Conservation (phyloP, 805 yeast genomes). For the Candida manassasensis region DNA sequence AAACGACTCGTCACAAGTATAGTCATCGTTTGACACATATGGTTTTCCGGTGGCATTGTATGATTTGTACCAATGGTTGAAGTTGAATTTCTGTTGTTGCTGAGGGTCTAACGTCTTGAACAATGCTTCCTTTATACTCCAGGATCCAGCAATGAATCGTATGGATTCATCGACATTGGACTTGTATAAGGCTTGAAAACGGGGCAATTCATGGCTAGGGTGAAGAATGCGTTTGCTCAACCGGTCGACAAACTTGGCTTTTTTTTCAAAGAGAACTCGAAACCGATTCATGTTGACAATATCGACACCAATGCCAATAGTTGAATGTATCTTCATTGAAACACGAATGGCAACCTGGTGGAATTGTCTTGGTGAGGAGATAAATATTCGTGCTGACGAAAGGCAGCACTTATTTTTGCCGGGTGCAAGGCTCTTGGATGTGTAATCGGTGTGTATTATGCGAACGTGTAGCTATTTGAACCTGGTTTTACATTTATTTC, state of each 20-base stretch:
- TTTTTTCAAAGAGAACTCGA: slow-evolving; percentile 30
- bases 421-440: too few species aligned
- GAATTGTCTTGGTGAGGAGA: too few species aligned
- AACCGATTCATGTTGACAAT: slow-evolving; percentile 47
- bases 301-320: slow-evolving; percentile 55
- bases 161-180: slow-evolving; percentile 22
- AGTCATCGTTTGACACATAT: slow-evolving; percentile 26
- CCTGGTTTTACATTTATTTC: too few species aligned
- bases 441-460: too few species aligned
- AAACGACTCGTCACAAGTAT: slow-evolving; percentile 41
- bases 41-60: slow-evolving; percentile 44
- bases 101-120: slow-evolving; percentile 50
- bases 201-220: slow-evolving; percentile 36
- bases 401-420: too few species aligned
- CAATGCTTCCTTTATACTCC: slow-evolving; percentile 77
- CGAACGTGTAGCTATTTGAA: too few species aligned
- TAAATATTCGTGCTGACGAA: too few species aligned
- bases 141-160: slow-evolving; percentile 46
- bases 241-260: slow-evolving; percentile 31
- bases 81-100: slow-evolving; percentile 50
- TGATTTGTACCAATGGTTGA: slow-evolving; percentile 56
- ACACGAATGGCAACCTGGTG: too few species aligned
- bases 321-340: too few species aligned
- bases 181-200: slow-evolving; percentile 16
- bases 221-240: slow-evolving; percentile 50